Evolutionary conservation across 176 grass and related monocot genomes (phyloP), one percentile per base, ranked within the genome.

Genomic region (Aegilops umbellulata): DNA sequence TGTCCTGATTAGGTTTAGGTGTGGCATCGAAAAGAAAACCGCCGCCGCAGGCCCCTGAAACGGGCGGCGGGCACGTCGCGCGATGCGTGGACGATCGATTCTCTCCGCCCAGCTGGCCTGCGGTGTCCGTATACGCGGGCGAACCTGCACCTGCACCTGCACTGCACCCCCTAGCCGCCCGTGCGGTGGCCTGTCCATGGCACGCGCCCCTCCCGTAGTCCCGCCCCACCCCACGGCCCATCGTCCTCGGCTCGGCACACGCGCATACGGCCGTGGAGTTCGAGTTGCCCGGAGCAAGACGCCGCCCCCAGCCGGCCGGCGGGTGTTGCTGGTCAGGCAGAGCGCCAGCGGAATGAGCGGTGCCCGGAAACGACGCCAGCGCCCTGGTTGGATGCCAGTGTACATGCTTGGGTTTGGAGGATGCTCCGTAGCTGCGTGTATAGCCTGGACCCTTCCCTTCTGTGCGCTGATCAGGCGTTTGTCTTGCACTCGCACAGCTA

Each of bases 391-490:
- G 62, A 10, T 69, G 76, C 74, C 65, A 10, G 81, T 69, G 65
- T 72, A 55, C 10, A 15, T 16, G 14, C 4, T 46, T 46, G 10
- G 6, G 24, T 25, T 87, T 82, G 80, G 86, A 77, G 64, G 38
- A 44, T 41, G 74, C 73, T 5, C 30, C n/a, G 34, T 13, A 15
- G 41, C 41, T 42, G 41, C 14, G 20, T 49, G 14, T 30, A 30
- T 30, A 32, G 64, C 20, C 27, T 10, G 74, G 63, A 26, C n/a
- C 53, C 87, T 64, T 55, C 35, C 42, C 32, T 23, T 26, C 81
- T 83, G 82, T 24, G 39, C 30, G 77, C 60, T 81, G 35, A 89
- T 42, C 69, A 23, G 34, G 13, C 20, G 0, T 85, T 81, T 89
- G 88, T 89, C 87, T 49, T n/a, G 72, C 85, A 11, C 42, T 38